Base-by-base conservation (phyloP, 2,329 filamentous ascomycete genomes). In the Nothomitra cinnamomea region DNA sequence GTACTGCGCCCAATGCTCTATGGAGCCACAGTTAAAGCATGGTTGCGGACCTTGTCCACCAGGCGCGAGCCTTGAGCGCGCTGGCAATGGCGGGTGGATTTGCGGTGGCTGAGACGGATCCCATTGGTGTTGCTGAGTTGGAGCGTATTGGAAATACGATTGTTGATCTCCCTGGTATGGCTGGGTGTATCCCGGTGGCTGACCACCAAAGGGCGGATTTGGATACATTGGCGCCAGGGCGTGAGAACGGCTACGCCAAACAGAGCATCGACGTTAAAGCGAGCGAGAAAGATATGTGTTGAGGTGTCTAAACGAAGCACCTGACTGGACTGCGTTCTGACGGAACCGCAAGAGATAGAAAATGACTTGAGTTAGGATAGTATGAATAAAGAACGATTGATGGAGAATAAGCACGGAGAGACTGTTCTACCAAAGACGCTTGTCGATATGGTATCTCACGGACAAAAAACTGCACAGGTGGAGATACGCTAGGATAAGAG, bases 11-110 rank as follows among this genome's bases (percentile, higher is more conserved):
- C 60, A 62, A 56, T 67, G 65, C 19, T 61, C 59, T 7, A 54
- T 53, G 43, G 61, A 59, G 10, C 65, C 65, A 57, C 65, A 67
- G 55, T 66, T 66, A 53, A 61, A 67, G 48, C 65, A 66, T 35
- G 61, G 57, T 22, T 62, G 61, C 19, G 56, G 43, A 28, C 57
- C n/a, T 25, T 19, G 40, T 22, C 25, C 15, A 24, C 40, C 52
- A 52, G n/a, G 41, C 40, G 17, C 21, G 7, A 54, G 55, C 22
- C 40, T 36, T 10, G 54, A 40, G 45, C 41, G 51, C 53, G 55
- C 28, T 32, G 28, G 10, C 5, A 32, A 32, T 32, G 28, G 52
- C 12, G 52, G 6, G 17, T 56, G 48, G 17, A 53, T 52, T n/a
- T 21, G 13, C 40, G 35, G 50, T 4, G 51, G 45, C 49, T 57